These are phyloP conservation scores for Hygrophila difformis DNA, from an alignment of 257 asterid genomes.

Conservation along the genomic window DNA sequence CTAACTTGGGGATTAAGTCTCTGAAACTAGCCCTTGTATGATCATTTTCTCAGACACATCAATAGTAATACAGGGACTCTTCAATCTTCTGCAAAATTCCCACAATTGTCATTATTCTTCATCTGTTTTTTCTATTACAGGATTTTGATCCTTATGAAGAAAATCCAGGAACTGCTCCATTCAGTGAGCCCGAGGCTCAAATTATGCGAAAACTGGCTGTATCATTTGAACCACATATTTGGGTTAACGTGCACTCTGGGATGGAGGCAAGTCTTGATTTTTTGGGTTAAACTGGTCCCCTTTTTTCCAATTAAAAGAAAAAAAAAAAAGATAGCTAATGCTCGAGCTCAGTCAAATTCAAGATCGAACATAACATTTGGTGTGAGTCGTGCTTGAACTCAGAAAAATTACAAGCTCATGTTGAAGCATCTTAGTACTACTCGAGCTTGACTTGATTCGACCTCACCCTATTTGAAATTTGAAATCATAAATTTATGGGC, in stretches of 20 bases:
- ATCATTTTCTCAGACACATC: background rate
- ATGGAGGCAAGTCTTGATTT: slow-evolving; percentile 67
- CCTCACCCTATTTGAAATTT: too few relatives aligned
- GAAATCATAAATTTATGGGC: too few relatives aligned
- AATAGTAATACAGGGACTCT: background rate
- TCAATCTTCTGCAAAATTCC: background rate
- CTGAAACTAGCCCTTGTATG: too few relatives aligned
- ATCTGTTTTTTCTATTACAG: slow-evolving; percentile 22
- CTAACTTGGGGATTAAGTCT: too few relatives aligned
- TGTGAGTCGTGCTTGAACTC: too few relatives aligned
- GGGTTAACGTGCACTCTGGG: slow-evolving; percentile 99
- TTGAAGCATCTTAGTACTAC: too few relatives aligned
- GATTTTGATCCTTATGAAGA: slow-evolving; percentile 98
- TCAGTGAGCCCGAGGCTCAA: slow-evolving; percentile 98
- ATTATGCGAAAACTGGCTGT: slow-evolving; percentile 70
- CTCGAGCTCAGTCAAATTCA: too few relatives aligned
- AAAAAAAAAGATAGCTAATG: slow-evolving; percentile 4
- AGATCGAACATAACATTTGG: too few relatives aligned
- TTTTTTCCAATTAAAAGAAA: slow-evolving; percentile 7
- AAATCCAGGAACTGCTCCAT: slow-evolving; percentile 87
- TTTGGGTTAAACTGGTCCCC: too few relatives aligned
- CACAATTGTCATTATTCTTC: background rate
- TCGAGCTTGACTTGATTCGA: too few relatives aligned
- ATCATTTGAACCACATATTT: slow-evolving; percentile 90
- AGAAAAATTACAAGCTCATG: too few relatives aligned